Conservation (phyloP, 441 rosid genomes). For the Omphalea diandra region DNA sequence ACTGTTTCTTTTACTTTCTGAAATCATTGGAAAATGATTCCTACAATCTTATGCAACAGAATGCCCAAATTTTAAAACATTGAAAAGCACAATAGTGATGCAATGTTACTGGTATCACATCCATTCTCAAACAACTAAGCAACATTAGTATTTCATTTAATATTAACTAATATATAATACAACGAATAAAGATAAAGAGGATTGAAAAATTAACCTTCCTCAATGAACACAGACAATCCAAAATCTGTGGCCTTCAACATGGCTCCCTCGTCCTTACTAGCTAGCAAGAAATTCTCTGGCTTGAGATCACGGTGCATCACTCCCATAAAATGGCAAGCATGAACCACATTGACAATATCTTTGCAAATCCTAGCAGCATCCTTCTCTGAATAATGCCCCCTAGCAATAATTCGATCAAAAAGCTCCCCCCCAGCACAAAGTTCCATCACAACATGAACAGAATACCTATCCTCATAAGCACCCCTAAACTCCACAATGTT, state of each 20-base stretch:
- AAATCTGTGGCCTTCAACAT: conserved; percentile 90
- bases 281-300: conserved; percentile 89
- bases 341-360: conserved; percentile 78
- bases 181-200: background rate
- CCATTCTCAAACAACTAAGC: background rate
- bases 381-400: conserved; percentile 83
- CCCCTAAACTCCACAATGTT: conserved; percentile 84
- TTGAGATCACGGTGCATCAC: conserved; percentile 91
- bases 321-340: conserved; percentile 91
- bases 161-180: background rate
- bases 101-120: background rate
- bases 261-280: conserved; percentile 64
- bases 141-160: background rate
- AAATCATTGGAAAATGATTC: background rate
- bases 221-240: conserved; percentile 85
- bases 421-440: conserved; percentile 98
- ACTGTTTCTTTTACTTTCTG: background rate
- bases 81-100: background rate
- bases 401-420: conserved; percentile 74
- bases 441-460: conserved; percentile 95
- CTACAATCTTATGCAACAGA: background rate
- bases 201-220: conserved; percentile 58
- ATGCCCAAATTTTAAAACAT: background rate
- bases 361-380: conserved; percentile 77
- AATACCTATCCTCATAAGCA: conserved; percentile 80